Base-by-base conservation (phyloP, 345 rosid genomes). In the Pistacia atlantica region DNA sequence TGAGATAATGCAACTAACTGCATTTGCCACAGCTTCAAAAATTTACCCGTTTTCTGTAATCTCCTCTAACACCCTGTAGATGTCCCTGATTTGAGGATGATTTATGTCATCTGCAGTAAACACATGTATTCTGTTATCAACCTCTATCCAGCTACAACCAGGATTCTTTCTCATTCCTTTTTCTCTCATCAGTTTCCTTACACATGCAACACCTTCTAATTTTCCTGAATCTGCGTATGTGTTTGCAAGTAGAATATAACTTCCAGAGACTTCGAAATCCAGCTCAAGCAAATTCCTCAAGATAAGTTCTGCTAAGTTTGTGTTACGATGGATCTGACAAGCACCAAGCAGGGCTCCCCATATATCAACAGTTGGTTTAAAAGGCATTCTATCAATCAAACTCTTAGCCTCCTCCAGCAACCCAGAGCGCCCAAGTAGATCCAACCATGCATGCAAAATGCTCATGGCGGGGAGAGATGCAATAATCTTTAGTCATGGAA, bases 381-480 rank as follows among this genome's bases (percentile, higher is more conserved):
- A 77, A 62, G 80, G 80, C 83, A 77, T 67, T 42, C n/a, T 63
- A 25, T 63, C 71, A 48, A 81, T 77, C 75, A 77, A 67, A 56
- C 16, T 61, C 69, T 73, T 77, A 49, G 78, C 80, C 70, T 81
- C 71, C 61, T 73, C 77, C 11, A 80, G 75, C 54, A 80, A 59
- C 14, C 80, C 78, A 38, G 75, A 76, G 25, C 80, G 70, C 54
- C 83, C 83, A 60, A 73, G 75, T 46, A 81, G 75, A 70, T 77
- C 83, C 83, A 18, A 77, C 83, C 83, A 81, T 62, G 56, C 74
- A 77, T 57, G 71, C 58, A 55, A 67, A 77, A 73, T 81, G 80
- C 55, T 76, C 80, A 61, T 51, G 9, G 22, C 72, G 55, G 4
- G 75, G 78, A 28, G 59, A 67, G 59, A 76, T 76, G 76, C 73